A percentile compares a stretch with the other conserved stretches of the same genome.
These are phyloP conservation scores for Westerdykella aurantiaca DNA, from an alignment of 2,329 filamentous ascomycete species.

Conservation along the genomic window DNA sequence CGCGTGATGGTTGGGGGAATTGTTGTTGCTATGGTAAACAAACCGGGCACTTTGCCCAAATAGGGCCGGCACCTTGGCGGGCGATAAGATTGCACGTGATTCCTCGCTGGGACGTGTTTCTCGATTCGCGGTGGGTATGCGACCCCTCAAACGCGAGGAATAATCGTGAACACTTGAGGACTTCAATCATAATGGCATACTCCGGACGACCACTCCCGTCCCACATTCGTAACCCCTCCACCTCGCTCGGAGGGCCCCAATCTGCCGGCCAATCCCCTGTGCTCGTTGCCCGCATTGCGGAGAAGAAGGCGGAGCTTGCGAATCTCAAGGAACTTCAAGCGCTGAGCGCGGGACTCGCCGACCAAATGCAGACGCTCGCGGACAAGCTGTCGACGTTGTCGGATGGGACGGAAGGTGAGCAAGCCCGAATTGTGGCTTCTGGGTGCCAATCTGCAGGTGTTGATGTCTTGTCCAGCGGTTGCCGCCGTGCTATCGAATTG, in stretches of 20 bases:
- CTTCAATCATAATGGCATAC: slow-evolving; percentile 32
- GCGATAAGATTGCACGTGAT: background rate
- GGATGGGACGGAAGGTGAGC: slow-evolving; percentile 70
- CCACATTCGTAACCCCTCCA: slow-evolving; percentile 58
- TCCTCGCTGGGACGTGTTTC: background rate
- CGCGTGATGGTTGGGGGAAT: slow-evolving; percentile 19
- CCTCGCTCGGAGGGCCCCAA: slow-evolving; percentile 36
- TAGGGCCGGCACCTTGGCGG: no score
- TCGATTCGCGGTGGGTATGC: background rate
- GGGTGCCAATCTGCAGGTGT: slow-evolving; percentile 6
- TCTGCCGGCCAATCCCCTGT: slow-evolving; percentile 58
- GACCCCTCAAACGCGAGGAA: background rate
- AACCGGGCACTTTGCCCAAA: background rate
- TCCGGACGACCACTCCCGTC: slow-evolving; percentile 49
- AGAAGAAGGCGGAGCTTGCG: slow-evolving; percentile 79
- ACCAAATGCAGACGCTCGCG: slow-evolving; percentile 77
- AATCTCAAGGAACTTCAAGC: slow-evolving; percentile 72
- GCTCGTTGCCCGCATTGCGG: slow-evolving; percentile 69
- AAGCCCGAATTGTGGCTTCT: slow-evolving; percentile 1
- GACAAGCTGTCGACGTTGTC: slow-evolving; percentile 72
- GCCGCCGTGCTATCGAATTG: slow-evolving; percentile 81
- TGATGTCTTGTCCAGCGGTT: slow-evolving; percentile 54
- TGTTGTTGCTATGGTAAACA: slow-evolving; percentile 34
- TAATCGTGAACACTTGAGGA: background rate
- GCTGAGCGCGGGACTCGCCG: slow-evolving; percentile 69